Conservation (phyloP, 23 red algal species). For the Porphyridium purpureum region DNA sequence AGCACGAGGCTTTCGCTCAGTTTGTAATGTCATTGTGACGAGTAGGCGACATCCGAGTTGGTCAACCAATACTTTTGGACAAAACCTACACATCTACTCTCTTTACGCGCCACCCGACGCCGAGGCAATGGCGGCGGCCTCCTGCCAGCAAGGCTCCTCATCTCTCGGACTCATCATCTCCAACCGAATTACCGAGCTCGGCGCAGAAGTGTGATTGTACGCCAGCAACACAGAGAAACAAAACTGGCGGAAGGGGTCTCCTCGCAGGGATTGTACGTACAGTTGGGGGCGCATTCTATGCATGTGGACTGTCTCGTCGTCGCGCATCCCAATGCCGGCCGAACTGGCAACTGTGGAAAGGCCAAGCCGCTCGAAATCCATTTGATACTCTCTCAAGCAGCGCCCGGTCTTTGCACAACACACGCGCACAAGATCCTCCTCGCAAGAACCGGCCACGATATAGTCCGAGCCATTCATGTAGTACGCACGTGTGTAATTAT, state of each 20-base stretch:
- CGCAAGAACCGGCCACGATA: slow-evolving; percentile 71
- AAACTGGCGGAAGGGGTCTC: slow-evolving; percentile 1
- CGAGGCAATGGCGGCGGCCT: too few relatives aligned
- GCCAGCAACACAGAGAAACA: slow-evolving; percentile 3
- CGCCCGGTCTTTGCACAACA: slow-evolving; percentile 33
- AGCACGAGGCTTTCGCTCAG: too few relatives aligned
- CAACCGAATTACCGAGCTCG: too few relatives aligned
- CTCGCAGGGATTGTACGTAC: slow-evolving; percentile 5
- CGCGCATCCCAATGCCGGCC: background rate
- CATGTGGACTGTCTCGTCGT: background rate
- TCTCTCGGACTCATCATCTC: too few relatives aligned
- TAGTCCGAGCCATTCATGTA: slow-evolving; percentile 83
- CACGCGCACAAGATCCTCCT: slow-evolving; percentile 65
- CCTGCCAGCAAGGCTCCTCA: too few relatives aligned
- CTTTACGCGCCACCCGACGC: too few relatives aligned
- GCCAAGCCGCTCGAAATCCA: slow-evolving; percentile 4
- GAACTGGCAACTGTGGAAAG: background rate
- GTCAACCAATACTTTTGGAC: too few relatives aligned
- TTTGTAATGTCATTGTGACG: too few relatives aligned
- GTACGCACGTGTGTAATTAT: slow-evolving; percentile 94
- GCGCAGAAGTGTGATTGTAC: too few relatives aligned
- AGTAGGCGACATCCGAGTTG: too few relatives aligned
- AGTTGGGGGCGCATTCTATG: background rate
- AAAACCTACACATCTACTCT: too few relatives aligned
- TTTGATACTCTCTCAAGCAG: slow-evolving; percentile 26